A percentile compares a stretch with the other conserved stretches of the same genome.
These are phyloP conservation scores for Astragalus glycyphyllos DNA, from an alignment of 306 rosid species.

Conservation along the genomic window DNA sequence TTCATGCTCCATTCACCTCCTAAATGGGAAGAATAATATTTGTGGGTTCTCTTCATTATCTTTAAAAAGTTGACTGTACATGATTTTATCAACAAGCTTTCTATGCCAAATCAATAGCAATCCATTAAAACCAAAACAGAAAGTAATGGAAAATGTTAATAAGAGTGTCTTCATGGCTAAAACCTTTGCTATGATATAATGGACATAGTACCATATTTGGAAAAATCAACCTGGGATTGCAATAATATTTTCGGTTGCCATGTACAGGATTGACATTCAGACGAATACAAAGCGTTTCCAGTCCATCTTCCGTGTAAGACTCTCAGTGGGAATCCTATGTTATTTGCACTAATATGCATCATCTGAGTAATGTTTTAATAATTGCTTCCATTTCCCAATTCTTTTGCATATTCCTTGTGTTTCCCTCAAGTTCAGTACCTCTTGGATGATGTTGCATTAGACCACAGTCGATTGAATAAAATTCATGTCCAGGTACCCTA, in stretches of 20 bases:
- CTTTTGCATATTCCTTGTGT: constrained; percentile 39
- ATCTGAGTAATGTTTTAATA: constrained; percentile 25
- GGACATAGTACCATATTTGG: neutral
- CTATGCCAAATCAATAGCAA: constrained; percentile 23
- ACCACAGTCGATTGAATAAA: constrained; percentile 67
- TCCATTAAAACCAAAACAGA: constrained; percentile 20
- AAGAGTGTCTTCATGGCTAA: constrained; percentile 12
- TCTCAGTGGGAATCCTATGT: constrained; percentile 33
- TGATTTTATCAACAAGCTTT: constrained; percentile 31
- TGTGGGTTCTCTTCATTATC: constrained; percentile 12
- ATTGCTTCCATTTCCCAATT: constrained; percentile 26
- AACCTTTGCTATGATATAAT: constrained; percentile 25
- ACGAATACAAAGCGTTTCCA: constrained; percentile 81
- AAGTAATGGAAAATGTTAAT: constrained; percentile 31
- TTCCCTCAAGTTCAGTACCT: constrained; percentile 72
- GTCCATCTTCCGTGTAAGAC: constrained; percentile 83
- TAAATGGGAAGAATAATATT: constrained; percentile 23
- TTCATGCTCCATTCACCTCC: constrained; percentile 26
- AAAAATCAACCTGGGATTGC: constrained; percentile 38
- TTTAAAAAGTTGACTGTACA: neutral
- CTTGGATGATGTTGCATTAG: constrained; percentile 86
- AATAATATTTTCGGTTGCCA: constrained; percentile 32
- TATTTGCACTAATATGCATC: constrained; percentile 16
- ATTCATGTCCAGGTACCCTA: constrained; percentile 53
- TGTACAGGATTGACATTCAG: constrained; percentile 94